Conservation (phyloP, 371 early-diverging fungal species). For the Batkoa obscura region DNA sequence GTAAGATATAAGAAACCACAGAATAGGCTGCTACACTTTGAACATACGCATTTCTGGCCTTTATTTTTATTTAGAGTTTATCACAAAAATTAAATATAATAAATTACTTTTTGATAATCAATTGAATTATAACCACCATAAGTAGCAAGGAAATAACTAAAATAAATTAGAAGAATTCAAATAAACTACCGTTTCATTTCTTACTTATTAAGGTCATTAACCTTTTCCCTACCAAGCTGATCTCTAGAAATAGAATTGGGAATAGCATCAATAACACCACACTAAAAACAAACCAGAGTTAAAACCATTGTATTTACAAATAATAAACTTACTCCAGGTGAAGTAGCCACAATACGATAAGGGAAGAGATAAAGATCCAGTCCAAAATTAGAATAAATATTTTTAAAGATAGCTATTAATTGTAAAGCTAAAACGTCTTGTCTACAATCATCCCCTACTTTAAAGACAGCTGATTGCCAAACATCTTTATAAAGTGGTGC, state of each 20-base stretch:
- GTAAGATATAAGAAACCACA: slow-evolving; percentile 84
- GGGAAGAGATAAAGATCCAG: slow-evolving; percentile 94
- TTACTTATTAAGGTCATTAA: slow-evolving; percentile 83
- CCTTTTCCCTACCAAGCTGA: slow-evolving; percentile 95
- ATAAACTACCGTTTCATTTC: background rate
- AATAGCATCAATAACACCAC: slow-evolving; percentile 98
- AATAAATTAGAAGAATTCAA: background rate
- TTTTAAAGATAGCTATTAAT: slow-evolving; percentile 92
- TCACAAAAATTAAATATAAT: slow-evolving; percentile 3
- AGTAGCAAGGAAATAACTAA: slow-evolving; percentile 72
- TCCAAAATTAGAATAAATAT: slow-evolving; percentile 79
- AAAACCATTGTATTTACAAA: background rate
- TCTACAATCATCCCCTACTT: slow-evolving; percentile 98
- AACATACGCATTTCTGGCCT: slow-evolving; percentile 88
- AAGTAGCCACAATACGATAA: slow-evolving; percentile 96
- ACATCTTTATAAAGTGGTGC: slow-evolving; percentile 20
- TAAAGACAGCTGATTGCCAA: slow-evolving; percentile 90
- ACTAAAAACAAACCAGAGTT: slow-evolving; percentile 13
- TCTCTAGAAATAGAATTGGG: slow-evolving; percentile 97
- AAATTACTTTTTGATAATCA: slow-evolving; percentile 44
- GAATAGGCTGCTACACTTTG: slow-evolving; percentile 95
- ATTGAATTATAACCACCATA: slow-evolving; percentile 88
- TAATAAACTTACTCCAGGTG: slow-evolving; percentile 48
- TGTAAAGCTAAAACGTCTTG: slow-evolving; percentile 98
- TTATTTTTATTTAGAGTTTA: background rate